phyloP scores from a whole-genome alignment of 1,284 basidiomycete genomes.

The Dichomitus squalens region DNA sequence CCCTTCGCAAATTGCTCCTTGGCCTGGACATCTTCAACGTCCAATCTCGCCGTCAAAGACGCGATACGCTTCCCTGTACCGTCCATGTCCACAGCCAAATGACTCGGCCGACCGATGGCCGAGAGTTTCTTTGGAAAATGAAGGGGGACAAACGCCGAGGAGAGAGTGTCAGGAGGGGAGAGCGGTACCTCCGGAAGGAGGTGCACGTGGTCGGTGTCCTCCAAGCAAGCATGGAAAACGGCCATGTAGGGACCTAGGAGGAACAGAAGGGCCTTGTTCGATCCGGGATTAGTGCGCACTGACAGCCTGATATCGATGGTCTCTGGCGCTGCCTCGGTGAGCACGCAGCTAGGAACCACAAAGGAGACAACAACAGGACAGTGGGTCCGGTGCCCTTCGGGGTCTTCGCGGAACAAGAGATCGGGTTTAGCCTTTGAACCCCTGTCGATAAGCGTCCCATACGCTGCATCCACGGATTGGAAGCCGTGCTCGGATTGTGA shows the following conservation, averaged over 20 bases:
- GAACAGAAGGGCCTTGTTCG: too few species aligned
- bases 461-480: conserved; percentile 33
- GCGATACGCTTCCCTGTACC: conserved; percentile 34
- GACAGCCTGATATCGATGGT: conserved; percentile 29
- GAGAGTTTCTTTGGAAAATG: too few species aligned
- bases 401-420: conserved; percentile 39
- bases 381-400: conserved; percentile 36
- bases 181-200: conserved; percentile 30
- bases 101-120: conserved; percentile 2
- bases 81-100: conserved; percentile 32
- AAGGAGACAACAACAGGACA: conserved; percentile 37
- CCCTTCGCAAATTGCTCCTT: conserved; percentile 26
- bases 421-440: conserved; percentile 28
- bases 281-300: conserved; percentile 31
- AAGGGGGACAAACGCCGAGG: background rate
- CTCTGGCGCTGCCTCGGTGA: too few species aligned
- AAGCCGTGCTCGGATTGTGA: conserved; percentile 32
- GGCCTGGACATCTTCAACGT: conserved; percentile 28
- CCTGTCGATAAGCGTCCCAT: conserved; percentile 31
- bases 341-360: conserved; percentile 32
- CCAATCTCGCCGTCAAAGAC: conserved; percentile 28
- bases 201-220: conserved; percentile 35
- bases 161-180: background rate
- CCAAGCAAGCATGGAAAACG: conserved; percentile 34
- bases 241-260: conserved; percentile 33